Base-by-base conservation (phyloP, 2,329 filamentous ascomycete species). In the Verticillium dahliae region DNA sequence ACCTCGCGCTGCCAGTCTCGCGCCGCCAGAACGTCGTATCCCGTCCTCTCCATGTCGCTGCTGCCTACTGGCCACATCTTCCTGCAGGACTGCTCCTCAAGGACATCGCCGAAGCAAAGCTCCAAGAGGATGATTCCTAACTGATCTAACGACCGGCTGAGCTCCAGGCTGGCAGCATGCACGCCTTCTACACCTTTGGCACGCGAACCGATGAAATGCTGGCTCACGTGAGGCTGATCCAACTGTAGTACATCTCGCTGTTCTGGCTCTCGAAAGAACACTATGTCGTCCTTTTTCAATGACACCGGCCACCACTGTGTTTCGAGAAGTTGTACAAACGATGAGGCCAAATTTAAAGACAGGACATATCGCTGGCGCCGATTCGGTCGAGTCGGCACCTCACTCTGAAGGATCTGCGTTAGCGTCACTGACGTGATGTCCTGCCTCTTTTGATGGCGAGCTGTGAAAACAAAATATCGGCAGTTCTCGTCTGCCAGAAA, bases 1-100 rank as follows among this genome's bases (percentile, higher is more conserved):
- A 62, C 61, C 22, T 62, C 15, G 3, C 31, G 13, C 22, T 38
- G 58, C 61, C 61, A 62, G 41, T 60, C 61, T 31, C 37, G 54
- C 11, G 61, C 61, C n/a, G 61, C 61, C 61, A 62, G n/a, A 5
- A 62, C 33, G n/a, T 62, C 61, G 18, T 52, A 60, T 15, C 27
- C 61, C 13, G 37, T 38, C 15, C 35, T 52, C 27, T 56, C 38
- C 22, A 31, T 31, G 13, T 62, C 57, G 57, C 41, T 58, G 10
- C 37, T 34, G 13, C 37, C 60, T 6, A 35, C 34, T 15, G 41
- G 85, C 70, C 83, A 84, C 71, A 72, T 78, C 66, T 70, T 84
- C 68, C 69, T 75, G 56, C 50, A 61, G 2, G 56, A 13, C 45
- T 61, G 60, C 18, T 55, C 39, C 22, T 58, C 60, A 11, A 61